A percentile compares a stretch with the other conserved stretches of the same genome.
These are phyloP conservation scores for Xylaria sp. DNA, from an alignment of 2,329 filamentous ascomycete genomes.

Conservation along the genomic window DNA sequence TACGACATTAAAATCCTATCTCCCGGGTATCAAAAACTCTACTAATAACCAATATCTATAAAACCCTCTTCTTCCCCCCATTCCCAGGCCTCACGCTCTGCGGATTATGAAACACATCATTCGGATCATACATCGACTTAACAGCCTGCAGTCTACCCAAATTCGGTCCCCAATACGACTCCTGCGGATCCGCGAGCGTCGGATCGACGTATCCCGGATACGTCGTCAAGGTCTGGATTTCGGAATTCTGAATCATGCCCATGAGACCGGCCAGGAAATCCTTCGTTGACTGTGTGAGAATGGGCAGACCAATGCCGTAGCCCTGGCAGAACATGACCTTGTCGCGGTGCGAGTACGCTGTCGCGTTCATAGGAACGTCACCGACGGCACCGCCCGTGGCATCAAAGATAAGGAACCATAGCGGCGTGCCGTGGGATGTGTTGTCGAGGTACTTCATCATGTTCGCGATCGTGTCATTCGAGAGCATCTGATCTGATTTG, in stretches of 20 bases:
- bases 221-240: conserved; percentile 40
- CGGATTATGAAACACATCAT: conserved; percentile 53
- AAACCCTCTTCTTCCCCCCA: neutral
- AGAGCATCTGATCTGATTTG: conserved; percentile 44
- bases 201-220: conserved; percentile 62
- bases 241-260: conserved; percentile 35
- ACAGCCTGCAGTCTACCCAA: conserved; percentile 42
- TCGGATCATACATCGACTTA: conserved; percentile 49
- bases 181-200: conserved; percentile 41
- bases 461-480: conserved; percentile 39
- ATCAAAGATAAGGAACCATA: conserved; percentile 61
- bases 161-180: conserved; percentile 52
- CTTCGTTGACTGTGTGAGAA: conserved; percentile 41
- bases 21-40: conserved; percentile 3
- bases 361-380: conserved; percentile 50
- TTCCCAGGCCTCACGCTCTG: conserved; percentile 43
- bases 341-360: conserved; percentile 59
- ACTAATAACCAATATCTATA: neutral
- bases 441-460: conserved; percentile 51
- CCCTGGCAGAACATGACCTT: conserved; percentile 59
- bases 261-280: conserved; percentile 50
- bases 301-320: conserved; percentile 49
- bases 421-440: conserved; percentile 43
- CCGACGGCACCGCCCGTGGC: conserved; percentile 55
- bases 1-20: neutral